phyloP scores from a whole-genome alignment of 352 stramenopile genomes.

The Phytophthora vignae region DNA sequence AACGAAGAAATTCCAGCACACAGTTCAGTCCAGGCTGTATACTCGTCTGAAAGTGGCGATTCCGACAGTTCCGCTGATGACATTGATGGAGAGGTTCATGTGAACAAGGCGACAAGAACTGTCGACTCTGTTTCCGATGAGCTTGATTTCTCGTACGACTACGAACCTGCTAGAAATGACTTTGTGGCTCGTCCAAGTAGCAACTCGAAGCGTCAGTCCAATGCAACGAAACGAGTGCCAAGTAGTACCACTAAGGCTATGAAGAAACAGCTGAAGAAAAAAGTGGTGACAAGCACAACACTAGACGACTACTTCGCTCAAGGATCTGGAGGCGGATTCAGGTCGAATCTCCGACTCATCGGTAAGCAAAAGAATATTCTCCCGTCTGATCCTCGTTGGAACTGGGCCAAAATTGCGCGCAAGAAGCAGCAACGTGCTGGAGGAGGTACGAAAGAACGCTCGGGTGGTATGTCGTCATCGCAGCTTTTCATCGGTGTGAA shows the following conservation, averaged over 20 bases:
- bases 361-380: constrained; percentile 41
- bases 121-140: constrained; percentile 6
- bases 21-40: constrained; percentile 12
- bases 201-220: constrained; percentile 1
- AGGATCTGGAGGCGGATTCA: constrained; percentile 18
- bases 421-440: constrained; percentile 38
- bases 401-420: constrained; percentile 53
- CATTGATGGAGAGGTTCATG: constrained; percentile 1
- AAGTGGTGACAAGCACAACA: constrained; percentile 29
- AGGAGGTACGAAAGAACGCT: constrained; percentile 5
- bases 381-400: constrained; percentile 53
- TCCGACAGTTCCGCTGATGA: constrained; percentile 23
- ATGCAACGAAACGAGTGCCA: neutral
- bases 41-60: constrained; percentile 33
- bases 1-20: constrained; percentile 28
- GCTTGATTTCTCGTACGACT: constrained; percentile 30
- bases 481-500: constrained; percentile 3
- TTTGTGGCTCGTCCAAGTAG: neutral
- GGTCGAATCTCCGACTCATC: constrained; percentile 50
- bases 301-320: constrained; percentile 48
- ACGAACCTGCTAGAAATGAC: constrained; percentile 8
- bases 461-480: neutral
- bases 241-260: neutral
- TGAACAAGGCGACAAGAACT: neutral
- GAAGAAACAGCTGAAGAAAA: constrained; percentile 12